Percentiles rank a stretch among this genome's conserved stretches.
Conservation (phyloP, 176 grass and related monocot species). For the Ananas comosus region DNA sequence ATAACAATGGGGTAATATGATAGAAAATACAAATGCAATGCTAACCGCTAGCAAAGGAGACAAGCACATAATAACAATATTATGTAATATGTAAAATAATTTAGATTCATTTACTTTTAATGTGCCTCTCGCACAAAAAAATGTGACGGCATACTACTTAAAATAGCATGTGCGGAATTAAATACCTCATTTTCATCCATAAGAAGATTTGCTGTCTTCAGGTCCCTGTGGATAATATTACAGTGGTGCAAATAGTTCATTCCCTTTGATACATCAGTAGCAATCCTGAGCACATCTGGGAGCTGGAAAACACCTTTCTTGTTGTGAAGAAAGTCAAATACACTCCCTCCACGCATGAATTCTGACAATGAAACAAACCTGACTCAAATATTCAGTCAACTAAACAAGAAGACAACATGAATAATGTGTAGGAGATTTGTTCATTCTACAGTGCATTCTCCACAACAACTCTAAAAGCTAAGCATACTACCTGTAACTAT, state of each 20-base stretch:
- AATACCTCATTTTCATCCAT: conserved; percentile 45
- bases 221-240: conserved; percentile 39
- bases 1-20: too few relatives aligned
- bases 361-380: conserved; percentile 15
- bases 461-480: too few relatives aligned
- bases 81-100: too few relatives aligned
- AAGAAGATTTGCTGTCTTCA: conserved; percentile 45
- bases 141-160: not conserved
- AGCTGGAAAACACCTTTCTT: conserved; percentile 25
- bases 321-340: conserved; percentile 42
- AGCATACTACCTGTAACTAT: conserved; percentile 35
- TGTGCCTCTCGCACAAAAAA: too few relatives aligned
- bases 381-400: not conserved
- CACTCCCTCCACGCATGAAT: conserved; percentile 42
- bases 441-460: not conserved
- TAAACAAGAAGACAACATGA: not conserved
- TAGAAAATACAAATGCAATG: too few relatives aligned
- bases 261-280: conserved; percentile 40
- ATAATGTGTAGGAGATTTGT: not conserved
- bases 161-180: not conserved
- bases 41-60: too few relatives aligned
- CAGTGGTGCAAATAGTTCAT: conserved; percentile 49
- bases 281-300: conserved; percentile 30
- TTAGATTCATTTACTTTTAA: too few relatives aligned
- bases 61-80: too few relatives aligned